Percentiles rank a stretch among this genome's conserved stretches.
Evolutionary conservation across 805 yeast genomes (phyloP).

Genomic region (Tetrapisispora taiwanensis): DNA sequence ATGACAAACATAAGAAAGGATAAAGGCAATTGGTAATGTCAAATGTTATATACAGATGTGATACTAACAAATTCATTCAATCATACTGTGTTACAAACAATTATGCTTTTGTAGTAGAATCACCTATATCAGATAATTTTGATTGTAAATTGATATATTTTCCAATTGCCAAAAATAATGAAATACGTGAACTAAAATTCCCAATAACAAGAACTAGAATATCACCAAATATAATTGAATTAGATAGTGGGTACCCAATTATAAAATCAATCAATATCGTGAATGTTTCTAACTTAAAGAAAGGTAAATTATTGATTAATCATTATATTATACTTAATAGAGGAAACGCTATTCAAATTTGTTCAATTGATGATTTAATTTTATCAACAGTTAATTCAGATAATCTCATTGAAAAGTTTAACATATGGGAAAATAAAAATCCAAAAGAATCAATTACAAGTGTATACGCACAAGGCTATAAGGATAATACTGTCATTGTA

Average conservation of each 20-base stretch:
- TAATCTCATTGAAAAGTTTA: neutral
- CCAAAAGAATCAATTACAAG: conserved; percentile 7
- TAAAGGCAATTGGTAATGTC: neutral
- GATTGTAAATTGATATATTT: conserved; percentile 5
- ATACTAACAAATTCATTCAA: conserved; percentile 6
- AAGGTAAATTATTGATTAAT: neutral
- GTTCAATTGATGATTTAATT: conserved; percentile 8
- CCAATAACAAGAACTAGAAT: conserved; percentile 3
- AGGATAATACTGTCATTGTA: conserved; percentile 7
- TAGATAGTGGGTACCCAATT: neutral
- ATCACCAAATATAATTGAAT: no score
- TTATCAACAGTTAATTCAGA: neutral
- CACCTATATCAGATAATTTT: conserved; percentile 4
- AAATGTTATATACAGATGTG: conserved; percentile 5
- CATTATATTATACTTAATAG: conserved; percentile 9
- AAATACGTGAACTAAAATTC: neutral
- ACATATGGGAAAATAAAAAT: conserved; percentile 9
- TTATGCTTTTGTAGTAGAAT: conserved; percentile 7
- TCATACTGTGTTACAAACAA: conserved; percentile 7
- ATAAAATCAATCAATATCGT: conserved; percentile 2
- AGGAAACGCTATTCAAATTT: conserved; percentile 11
- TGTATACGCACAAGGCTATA: conserved; percentile 7
- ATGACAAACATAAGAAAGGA: no score
- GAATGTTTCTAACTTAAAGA: conserved; percentile 4
- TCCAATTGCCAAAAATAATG: neutral